phyloP scores from a whole-genome alignment of 2,329 filamentous ascomycete genomes.

The Didymella keratinophila region DNA sequence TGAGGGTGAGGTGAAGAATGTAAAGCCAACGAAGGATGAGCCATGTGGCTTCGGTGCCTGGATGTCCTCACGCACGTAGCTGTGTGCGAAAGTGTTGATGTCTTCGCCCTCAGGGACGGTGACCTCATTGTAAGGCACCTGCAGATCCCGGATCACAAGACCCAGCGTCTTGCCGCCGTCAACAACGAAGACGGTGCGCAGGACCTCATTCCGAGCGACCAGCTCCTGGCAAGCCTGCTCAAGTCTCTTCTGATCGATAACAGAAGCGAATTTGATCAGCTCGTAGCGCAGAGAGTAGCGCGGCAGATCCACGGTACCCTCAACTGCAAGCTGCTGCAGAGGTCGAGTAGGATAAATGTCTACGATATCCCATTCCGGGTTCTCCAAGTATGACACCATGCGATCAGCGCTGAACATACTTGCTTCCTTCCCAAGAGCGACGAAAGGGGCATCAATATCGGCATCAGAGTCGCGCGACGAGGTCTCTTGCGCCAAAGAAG shows the following conservation, averaged over 20 bases:
- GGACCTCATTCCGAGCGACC: conserved; percentile 67
- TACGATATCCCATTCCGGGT: conserved; percentile 60
- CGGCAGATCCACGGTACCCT: conserved; percentile 64
- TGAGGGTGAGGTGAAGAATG: conserved; percentile 66
- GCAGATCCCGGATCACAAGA: conserved; percentile 65
- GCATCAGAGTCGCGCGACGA: conserved; percentile 27
- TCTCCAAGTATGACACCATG: conserved; percentile 61
- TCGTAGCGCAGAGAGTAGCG: conserved; percentile 71
- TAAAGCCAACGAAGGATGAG: conserved; percentile 53
- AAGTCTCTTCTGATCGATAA: conserved; percentile 60
- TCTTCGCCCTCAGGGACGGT: conserved; percentile 55
- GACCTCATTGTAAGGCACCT: conserved; percentile 56
- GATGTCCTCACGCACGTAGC: conserved; percentile 65
- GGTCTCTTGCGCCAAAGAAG: conserved; percentile 42
- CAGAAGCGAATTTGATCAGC: conserved; percentile 66
- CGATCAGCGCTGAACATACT: conserved; percentile 57
- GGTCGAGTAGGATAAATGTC: conserved; percentile 67
- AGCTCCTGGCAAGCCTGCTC: conserved; percentile 62
- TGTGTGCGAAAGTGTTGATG: conserved; percentile 61
- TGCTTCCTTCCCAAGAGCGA: conserved; percentile 56
- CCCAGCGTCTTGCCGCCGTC: conserved; percentile 61
- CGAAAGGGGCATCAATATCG: conserved; percentile 58
- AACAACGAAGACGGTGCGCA: conserved; percentile 69
- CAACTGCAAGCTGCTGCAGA: conserved; percentile 66
- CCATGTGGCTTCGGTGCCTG: conserved; percentile 65